Evolutionary conservation across 169 alveolate genomes (phyloP).

Genomic region (Plasmodium blacklocki): DNA sequence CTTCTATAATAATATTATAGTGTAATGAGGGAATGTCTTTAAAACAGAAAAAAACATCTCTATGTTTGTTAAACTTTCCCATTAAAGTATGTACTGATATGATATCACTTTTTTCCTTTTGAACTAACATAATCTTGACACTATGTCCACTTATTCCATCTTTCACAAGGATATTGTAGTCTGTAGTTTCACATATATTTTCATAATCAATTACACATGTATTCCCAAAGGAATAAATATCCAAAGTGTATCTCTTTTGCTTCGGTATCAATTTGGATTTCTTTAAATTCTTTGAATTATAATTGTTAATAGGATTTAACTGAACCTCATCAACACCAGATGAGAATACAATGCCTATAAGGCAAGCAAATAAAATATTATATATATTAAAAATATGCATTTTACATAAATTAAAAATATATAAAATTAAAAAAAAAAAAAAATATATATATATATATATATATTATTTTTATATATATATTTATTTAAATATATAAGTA

Average conservation of each 20-base stretch:
- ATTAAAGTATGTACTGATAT: conserved; percentile 27
- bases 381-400: conserved; percentile 16
- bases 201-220: conserved; percentile 40
- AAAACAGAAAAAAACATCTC: conserved; percentile 28
- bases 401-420: neutral
- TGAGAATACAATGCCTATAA: conserved; percentile 37
- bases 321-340: neutral
- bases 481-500: conserved; percentile 5
- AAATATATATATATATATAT: conserved; percentile 24
- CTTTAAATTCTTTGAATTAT: neutral
- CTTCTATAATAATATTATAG: conserved; percentile 48
- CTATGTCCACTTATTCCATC: conserved; percentile 48
- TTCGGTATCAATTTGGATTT: neutral
- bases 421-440: neutral
- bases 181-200: conserved; percentile 24
- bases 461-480: conserved; percentile 7
- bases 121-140: conserved; percentile 39
- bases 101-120: conserved; percentile 55
- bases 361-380: conserved; percentile 27
- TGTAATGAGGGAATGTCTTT: conserved; percentile 60
- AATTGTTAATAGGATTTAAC: neutral
- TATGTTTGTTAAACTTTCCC: conserved; percentile 19
- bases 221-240: conserved; percentile 37
- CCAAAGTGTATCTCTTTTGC: conserved; percentile 22
- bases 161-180: conserved; percentile 31